Evolutionary conservation across 2,329 filamentous ascomycete genomes (phyloP), one percentile per base, ranked within the genome.

Genomic region (Fusarium sp.): DNA sequence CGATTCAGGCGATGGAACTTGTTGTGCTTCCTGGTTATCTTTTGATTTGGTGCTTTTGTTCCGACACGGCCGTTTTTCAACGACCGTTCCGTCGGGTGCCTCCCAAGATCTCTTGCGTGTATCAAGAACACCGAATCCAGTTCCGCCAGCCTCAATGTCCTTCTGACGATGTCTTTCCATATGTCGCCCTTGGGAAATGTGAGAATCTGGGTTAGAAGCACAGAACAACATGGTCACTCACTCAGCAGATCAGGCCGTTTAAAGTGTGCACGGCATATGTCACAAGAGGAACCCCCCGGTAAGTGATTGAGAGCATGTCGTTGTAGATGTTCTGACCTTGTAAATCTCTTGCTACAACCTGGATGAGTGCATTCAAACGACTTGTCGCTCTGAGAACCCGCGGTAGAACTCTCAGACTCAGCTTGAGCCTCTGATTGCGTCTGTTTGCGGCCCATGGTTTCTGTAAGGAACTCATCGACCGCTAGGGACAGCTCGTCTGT

Each of bases 181-280:
- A 74, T 90, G 88, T 67, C 88, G 81, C 39, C 84, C 87, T 88
- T 58, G n/a, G 20, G 17, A 37, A 7, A 43, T 43, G 43, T 53
- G 35, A 53, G 50, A 53, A 53, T 21, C 20, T n/a, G 23, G 23
- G 20, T n/a, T 45, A 25, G n/a, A 9, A 20, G 33, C 25, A 14
- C 31, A 17, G 13, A 39, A 20, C 39, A 39, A 21, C 39, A 18
- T 14, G n/a, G 31, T 11, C 31, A 72, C 58, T 47, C 50, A 74
- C 66, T 71, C 56, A 77, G 63, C 40, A 90, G 76, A 74, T 90
- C 88, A 25, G 83, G 84, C 42, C 88, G 81, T 70, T 87, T 86
- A 75, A 89, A 90, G 71, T 88, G 85, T 27, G 86, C 85, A 57
- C 83, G 82, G 65, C 88, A 90, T 69, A 87, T 78, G 48, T 82